These are phyloP conservation scores for Fraxinus floribunda DNA, from an alignment of 305 asterid species.

Conservation along the genomic window DNA sequence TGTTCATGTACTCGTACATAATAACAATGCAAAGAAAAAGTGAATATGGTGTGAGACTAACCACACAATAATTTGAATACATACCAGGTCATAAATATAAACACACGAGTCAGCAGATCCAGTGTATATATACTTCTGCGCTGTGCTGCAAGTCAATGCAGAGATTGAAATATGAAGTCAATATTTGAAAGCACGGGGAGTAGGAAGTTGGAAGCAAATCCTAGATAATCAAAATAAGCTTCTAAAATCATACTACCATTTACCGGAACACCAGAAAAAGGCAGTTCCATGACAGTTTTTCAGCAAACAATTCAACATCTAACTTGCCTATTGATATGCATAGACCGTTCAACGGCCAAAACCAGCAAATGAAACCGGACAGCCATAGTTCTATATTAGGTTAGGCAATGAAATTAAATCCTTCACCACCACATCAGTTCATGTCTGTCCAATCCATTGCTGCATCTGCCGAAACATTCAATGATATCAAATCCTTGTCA, in stretches of 20 bases:
- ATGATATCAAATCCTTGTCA: neutral
- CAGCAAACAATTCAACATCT: neutral
- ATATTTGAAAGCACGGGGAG: neutral
- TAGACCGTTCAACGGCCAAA: neutral
- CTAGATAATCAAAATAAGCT: neutral
- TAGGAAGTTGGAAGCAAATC: neutral
- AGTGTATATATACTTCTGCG: conserved; percentile 82
- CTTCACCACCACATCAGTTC: neutral
- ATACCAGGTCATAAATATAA: conserved; percentile 81
- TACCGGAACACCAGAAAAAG: neutral
- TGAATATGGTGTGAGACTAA: neutral
- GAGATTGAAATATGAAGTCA: conserved; percentile 17
- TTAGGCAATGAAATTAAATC: neutral
- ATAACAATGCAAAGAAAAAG: neutral
- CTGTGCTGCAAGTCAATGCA: conserved; percentile 72
- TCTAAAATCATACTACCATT: neutral
- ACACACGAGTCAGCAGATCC: conserved; percentile 80
- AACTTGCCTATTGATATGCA: neutral
- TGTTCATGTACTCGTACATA: neutral
- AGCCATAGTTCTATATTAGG: neutral
- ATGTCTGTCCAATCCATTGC: neutral
- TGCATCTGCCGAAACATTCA: neutral
- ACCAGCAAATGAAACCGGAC: neutral
- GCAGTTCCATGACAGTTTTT: neutral
- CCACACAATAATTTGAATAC: conserved; percentile 16